Evolutionary conservation across 495 filamentous ascomycete genomes (phyloP), one percentile per base, ranked within the genome.

Genomic region (Aeminium ludgeri): DNA sequence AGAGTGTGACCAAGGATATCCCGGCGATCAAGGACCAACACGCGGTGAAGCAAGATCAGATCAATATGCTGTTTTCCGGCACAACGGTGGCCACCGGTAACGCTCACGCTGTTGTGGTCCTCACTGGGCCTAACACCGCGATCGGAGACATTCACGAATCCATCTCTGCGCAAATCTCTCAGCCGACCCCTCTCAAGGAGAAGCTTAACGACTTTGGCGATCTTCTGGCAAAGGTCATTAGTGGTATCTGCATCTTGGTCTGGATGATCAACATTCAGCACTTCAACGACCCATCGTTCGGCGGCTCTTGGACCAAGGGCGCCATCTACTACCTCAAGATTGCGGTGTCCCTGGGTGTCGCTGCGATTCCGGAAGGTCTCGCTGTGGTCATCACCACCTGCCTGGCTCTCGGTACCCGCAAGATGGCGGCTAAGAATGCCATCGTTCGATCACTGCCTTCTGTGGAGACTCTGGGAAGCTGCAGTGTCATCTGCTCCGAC

Each of bases 271-370:
- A 99, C 64, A 80, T 94, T 46, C 77, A 79, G 45, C 81, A 99
- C 62, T 99, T 99, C 69, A 86, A 75, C 55, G 91, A 99, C 55
- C 83, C 83, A 16, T 74, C 80, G 38, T 86, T 94, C 57, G 91
- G 91, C 46, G 86, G 86, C 43, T 80, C 78, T 53, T 96, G 86
- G 86, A 77, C 85, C 36, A 96, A 95, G 66, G 91, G 91, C 43
- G 91, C 91, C 38, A 96, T 99, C 50, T 99, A 99, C 68, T 99
- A 99, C 61, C 72, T 99, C 48, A 99, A 99, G 72, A 99, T 99
- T 59, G 91, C 91, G 23, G 91, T 99, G 36, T 99, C 91, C 23
- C 78, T 99, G 23, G 91, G 91, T 55, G 91, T 99, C 23, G 91
- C 91, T 20, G 91, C 91, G 41, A 97, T 97, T 56, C 89, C 89